Base-by-base conservation (phyloP, 441 rosid species). In the Pelargonium australe region DNA sequence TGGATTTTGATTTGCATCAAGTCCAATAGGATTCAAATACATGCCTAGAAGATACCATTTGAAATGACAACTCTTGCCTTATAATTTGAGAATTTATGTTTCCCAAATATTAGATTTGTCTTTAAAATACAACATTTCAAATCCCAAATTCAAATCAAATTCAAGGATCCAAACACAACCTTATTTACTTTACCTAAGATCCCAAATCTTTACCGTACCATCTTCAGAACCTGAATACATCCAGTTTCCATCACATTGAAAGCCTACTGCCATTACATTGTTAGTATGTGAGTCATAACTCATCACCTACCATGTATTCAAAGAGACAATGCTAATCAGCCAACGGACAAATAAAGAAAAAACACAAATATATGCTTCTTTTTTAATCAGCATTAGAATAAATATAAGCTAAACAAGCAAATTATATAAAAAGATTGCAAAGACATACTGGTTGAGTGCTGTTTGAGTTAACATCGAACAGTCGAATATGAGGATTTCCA, bases 211-310 rank as follows among this genome's bases (percentile, higher is more conserved):
- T 69, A 95, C 99, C 0, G 97, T 95, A 20, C 97, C 97, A 84
- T 95, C 99, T 78, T 91, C 99, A 34, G 98, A 95, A 70, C 99
- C 98, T 9, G 99, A 90, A 75, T 92, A 95, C 97, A 95, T 95
- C 97, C 99, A 90, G 74, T 91, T 95, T 5, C 95, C 99, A 80
- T 95, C 97, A 81, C 96, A 90, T 31, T 91, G 96, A 77, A 95
- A 95, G 41, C 97, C 98, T 72, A 92, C 96, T 19, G 97, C 97
- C 98, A 90, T 90, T 72, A 95, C 99, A 84, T 92, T 91, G 77
- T 77, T 89, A 66, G 95, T 89, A 80, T 95, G 99, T 17, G 97
- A 89, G 77, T 95, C 98, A 66, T 85, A 95, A 68, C 96, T 95
- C 86, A 84, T 85, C 67, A 92, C 91, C 97, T 94, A 78, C 69